Evolutionary conservation across 2,329 filamentous ascomycete genomes (phyloP), one percentile per base, ranked within the genome.

Genomic region (Epichloe gansuensis): DNA sequence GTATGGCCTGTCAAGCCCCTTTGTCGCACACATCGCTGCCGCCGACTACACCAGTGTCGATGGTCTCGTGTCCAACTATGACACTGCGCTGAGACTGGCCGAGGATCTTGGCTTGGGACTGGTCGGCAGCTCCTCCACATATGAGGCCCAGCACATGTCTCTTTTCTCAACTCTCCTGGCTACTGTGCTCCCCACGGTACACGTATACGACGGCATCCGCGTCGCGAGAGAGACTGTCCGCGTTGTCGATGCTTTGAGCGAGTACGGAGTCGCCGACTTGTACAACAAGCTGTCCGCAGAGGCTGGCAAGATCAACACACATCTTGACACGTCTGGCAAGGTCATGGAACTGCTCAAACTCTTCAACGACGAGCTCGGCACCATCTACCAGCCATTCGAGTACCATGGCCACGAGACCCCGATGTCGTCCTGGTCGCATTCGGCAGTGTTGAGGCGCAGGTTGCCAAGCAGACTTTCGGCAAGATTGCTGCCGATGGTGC

Each of bases 91-190:
- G 63, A 81, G 83, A 58, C 72, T 91, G 48, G 86, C 89, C 8
- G 93, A 97, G 68, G 93, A 97, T 60, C 79, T 97, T 13, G 91
- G 93, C 15, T 75, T 97, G 31, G 91, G 85, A 46, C 77, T 98
- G 43, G 81, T 98, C 46, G 81, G 87, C 58, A 95, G 89, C 67
- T 82, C 82, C 51, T 95, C 90, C 34, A 83, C 87, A 34, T 91
- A 94, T 60, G 93, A 98, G 73, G 79, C 86, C 48, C 93, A 98
- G 75, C 93, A 98, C 72, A 95, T 95, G 86, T 81, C 90, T 7
- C 72, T 95, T n/a, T 84, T 95, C 61, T 81, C 90, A 1, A 95
- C 89, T 3, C 72, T 95, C 25, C 74, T 95, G 56, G 86, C 90
- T 21, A 83, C 80, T 46, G 72, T 93, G 13, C 67, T 91, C 31